Evolutionary conservation across 805 yeast genomes (phyloP), one percentile per base, ranked within the genome.

Genomic region (Isabelozyma heimii): DNA sequence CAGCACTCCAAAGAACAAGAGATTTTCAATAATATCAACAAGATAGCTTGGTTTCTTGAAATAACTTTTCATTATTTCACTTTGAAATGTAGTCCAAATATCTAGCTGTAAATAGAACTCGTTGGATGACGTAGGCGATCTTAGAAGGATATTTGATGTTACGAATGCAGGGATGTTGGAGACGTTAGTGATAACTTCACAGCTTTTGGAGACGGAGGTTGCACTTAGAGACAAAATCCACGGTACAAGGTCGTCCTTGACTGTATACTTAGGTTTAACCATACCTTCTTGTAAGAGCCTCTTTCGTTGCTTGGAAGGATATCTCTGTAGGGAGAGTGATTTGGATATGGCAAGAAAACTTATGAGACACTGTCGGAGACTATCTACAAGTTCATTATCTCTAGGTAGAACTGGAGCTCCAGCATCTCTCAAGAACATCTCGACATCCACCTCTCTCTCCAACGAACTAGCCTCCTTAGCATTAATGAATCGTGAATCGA

Each of bases 101-200:
- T 72, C 77, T 9, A 59, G 55, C 47, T 71, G 77, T 14, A 73
- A 57, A 7, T 60, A 50, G 33, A 61, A 54, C 38, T 74, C 78
- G 5, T 61, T 53, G 16, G 52, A 50, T 5, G 65, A 60, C 47
- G 59, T 48, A 1, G 78, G 76, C 1, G 74, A 63, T 42, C 82
- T 60, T 1, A 62, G 51, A 2, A 75, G 54, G 4, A 77, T 56
- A 49, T 77, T 80, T 1, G 65, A 59, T 1, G 65, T 43, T 1
- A 77, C 63, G 55, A 70, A 73, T 0, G 69, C 55, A 0, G 82
- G 82, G 13, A 75, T 61, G 2, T 58, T 52, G 1, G 59, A 46
- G 8, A 61, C 49, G 14, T 66, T 63, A 0, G 65, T 44, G 8
- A 77, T 54, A 1, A 67, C 50, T 2, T 50, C 37, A 48, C 79